Evolutionary conservation across 2,329 filamentous ascomycete genomes (phyloP), one percentile per base, ranked within the genome.

Genomic region (Fusarium chlamydosporum): DNA sequence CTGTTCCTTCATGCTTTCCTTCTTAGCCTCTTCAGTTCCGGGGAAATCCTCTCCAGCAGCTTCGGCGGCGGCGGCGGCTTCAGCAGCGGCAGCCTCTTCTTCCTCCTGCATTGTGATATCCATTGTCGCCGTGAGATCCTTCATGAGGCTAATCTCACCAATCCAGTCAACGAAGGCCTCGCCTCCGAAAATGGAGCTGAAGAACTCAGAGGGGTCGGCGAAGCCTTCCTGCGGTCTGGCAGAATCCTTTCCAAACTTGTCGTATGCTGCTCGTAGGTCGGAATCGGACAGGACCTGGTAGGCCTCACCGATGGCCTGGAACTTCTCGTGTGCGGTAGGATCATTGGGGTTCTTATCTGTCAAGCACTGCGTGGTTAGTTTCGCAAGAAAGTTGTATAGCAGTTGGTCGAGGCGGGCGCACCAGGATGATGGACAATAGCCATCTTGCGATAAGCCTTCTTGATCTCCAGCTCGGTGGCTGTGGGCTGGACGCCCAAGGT

Each of bases 121-220:
- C 95, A 99, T 98, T 43, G 94, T 97, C 76, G 94, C 93, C 18
- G 95, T 98, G 56, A 99, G 86, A 76, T 99, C 96, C 83, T 97
- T 98, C 92, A 99, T 97, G 60, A 99, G 88, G 51, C 93, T 96
- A 73, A 99, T 97, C 85, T 99, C 96, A 72, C 96, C 96, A 76
- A 99, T 98, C 85, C 96, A 93, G 83, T 99, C 95, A 65, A 91
- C 85, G 76, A 99, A 99, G 13, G 95, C 94, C 74, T 97, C 95
- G 64, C 96, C 96, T 73, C 96, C 96, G 77, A 99, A 99, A 74
- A 99, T 99, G 84, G 94, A 96, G 75, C 92, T 92, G 82, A 99
- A 99, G 86, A 99, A 99, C 81, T 99, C 96, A 69, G 94, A 88
- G 2, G 96, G 96, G 79, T 99, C 96, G 84, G 92, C 92, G 79